Evolutionary conservation across 1,284 basidiomycete genomes (phyloP), one percentile per base, ranked within the genome.

Genomic region (Inonotus hispidus): DNA sequence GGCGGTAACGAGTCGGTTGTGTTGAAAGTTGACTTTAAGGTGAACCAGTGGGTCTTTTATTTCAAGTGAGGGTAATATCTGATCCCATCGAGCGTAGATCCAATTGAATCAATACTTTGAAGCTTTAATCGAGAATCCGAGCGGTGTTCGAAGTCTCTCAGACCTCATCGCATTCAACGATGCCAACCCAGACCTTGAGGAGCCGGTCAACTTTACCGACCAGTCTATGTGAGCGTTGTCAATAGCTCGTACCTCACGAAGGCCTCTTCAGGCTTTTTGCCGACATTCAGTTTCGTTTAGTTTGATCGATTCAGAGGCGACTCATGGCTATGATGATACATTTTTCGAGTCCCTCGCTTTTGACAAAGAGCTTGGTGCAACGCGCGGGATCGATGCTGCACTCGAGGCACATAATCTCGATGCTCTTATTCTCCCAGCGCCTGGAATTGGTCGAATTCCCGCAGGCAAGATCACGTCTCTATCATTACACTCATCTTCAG

Each of bases 1-100:
- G 81, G 77, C 0, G 76, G 79, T 11, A 82, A 82, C 61, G 84
- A 87, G 68, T 78, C 77, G 0, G 65, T 82, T 11, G 83, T 87
- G 3, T 66, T 82, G 11, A 69, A 77, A 32, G 70, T 74, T 1
- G 84, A 87, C 64, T 85, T 86, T 71, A 87, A 86, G 76, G 84
- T 73, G 35, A 16, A 60, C 59, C 11, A 1, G 6, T 39, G n/a
- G n/a, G n/a, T 21, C 14, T 25, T 21, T 38, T 19, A 35, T 41
- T 32, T 58, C 23, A 25, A 49, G 13, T 29, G 47, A 23, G 47
- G n/a, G 13, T 14, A 23, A 14, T 49, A 14, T 49, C 27, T 49
- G 27, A 49, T 25, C 6, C 5, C 41, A 14, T 2, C 41, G 16
- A 32, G 25, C 35, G 0, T 63, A 85, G 84, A 67, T 82, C 14